Percentiles rank a stretch among this genome's conserved stretches.
phyloP scores from a whole-genome alignment of 2,329 filamentous ascomycete genomes.

The Venturia asperata region DNA sequence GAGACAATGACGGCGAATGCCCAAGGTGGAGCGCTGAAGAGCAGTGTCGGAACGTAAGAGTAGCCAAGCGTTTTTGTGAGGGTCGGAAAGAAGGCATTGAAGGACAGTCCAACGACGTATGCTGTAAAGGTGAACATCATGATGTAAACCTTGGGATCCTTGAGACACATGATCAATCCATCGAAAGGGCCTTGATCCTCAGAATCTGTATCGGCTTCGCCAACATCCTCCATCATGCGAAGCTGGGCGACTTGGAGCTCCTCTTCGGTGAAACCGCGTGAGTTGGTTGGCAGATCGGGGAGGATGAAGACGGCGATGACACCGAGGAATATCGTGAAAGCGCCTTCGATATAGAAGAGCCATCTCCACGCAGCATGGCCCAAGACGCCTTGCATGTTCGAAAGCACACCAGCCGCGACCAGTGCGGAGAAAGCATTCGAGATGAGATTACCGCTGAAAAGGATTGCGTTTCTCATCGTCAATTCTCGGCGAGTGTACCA shows the following conservation, averaged over 20 bases:
- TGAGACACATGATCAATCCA: conserved; percentile 34
- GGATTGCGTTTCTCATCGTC: conserved; percentile 55
- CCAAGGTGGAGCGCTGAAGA: conserved; percentile 50
- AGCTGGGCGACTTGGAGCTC: conserved; percentile 27
- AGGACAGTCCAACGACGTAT: conserved; percentile 26
- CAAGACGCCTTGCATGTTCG: conserved; percentile 52
- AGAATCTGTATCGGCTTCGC: conserved; percentile 34
- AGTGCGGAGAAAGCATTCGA: conserved; percentile 64
- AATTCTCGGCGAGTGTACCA: conserved; percentile 68
- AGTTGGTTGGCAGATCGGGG: conserved; percentile 56
- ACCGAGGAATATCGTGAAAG: conserved; percentile 57
- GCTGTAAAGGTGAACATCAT: conserved; percentile 35
- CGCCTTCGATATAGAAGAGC: conserved; percentile 65
- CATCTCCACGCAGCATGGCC: conserved; percentile 59
- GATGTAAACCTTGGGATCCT: conserved; percentile 36
- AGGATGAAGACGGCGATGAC: conserved; percentile 51
- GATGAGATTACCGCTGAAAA: conserved; percentile 62
- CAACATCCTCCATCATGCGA: conserved; percentile 34
- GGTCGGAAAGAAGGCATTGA: conserved; percentile 35
- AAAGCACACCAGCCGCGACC: conserved; percentile 52
- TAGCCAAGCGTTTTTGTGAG: conserved; percentile 32
- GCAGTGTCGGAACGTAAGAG: conserved; percentile 41
- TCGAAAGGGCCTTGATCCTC: conserved; percentile 30
- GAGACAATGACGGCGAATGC: conserved; percentile 53
- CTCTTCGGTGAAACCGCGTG: conserved; percentile 33